Conservation (phyloP, 805 yeast genomes). For the Yamadazyma sp. region DNA sequence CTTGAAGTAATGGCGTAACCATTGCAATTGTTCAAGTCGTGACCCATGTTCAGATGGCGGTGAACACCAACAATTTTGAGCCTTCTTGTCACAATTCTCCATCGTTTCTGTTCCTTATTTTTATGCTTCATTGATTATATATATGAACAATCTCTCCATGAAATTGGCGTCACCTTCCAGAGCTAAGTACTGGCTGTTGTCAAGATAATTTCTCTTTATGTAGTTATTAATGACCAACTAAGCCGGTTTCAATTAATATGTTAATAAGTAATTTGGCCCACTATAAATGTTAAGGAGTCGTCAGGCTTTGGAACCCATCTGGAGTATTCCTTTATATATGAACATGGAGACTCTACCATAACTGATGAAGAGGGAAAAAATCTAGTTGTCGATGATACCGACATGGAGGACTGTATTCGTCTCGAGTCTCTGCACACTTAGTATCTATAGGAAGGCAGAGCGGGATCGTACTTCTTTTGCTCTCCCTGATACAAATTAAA, state of each 20-base stretch:
- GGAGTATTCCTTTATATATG: slow-evolving; percentile 2
- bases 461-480: slow-evolving; percentile 1
- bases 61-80: too few relatives aligned
- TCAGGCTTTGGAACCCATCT: background rate
- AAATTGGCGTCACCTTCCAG: background rate
- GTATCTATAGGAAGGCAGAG: slow-evolving; percentile 4
- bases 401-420: slow-evolving; percentile 1
- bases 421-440: slow-evolving; percentile 1
- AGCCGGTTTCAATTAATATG: background rate
- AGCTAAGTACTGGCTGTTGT: background rate
- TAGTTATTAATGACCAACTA: background rate
- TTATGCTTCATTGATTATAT: slow-evolving; percentile 1
- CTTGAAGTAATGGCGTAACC: too few relatives aligned
- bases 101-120: background rate
- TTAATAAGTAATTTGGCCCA: slow-evolving; percentile 2
- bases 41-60: too few relatives aligned
- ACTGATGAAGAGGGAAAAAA: slow-evolving; percentile 4
- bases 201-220: background rate
- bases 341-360: too few relatives aligned
- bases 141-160: slow-evolving; percentile 1
- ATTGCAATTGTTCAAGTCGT: too few relatives aligned
- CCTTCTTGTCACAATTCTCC: background rate
- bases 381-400: slow-evolving; percentile 2
- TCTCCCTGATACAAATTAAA: slow-evolving; percentile 1
- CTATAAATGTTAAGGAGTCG: slow-evolving; percentile 1